phyloP scores from a whole-genome alignment of 306 rosid genomes.

The Morella rubra region DNA sequence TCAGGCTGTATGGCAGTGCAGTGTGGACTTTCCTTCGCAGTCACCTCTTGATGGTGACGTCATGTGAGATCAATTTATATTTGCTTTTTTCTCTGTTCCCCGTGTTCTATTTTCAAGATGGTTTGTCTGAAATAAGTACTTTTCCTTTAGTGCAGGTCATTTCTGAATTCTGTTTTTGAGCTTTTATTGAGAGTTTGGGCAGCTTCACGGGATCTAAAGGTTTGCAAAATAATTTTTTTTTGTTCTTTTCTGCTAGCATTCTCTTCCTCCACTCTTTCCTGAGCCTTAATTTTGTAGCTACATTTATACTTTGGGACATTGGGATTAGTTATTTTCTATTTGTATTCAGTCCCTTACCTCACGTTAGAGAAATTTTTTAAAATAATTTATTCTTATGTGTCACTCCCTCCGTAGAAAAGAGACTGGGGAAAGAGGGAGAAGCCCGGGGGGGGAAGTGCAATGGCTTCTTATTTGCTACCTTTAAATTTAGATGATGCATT shows the following conservation, averaged over 20 bases:
- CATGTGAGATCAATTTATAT: conserved; percentile 68
- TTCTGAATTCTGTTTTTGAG: conserved; percentile 91
- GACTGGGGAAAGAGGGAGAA: too few relatives aligned
- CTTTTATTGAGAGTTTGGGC: conserved; percentile 95
- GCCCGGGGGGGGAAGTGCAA: too few relatives aligned
- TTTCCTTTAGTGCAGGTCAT: conserved; percentile 75
- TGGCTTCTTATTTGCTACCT: conserved; percentile 14
- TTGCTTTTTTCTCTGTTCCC: conserved; percentile 24
- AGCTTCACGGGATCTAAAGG: conserved; percentile 89
- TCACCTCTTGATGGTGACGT: conserved; percentile 69
- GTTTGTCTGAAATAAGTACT: conserved; percentile 37
- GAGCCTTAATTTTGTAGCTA: conserved; percentile 2
- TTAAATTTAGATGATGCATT: conserved; percentile 10
- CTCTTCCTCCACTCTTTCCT: conserved; percentile 1
- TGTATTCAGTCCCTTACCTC: neutral
- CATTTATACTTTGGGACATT: neutral
- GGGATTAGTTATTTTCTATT: neutral
- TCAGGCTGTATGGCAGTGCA: conserved; percentile 90
- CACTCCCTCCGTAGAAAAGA: too few relatives aligned
- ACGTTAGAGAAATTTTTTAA: neutral
- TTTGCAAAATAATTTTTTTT: conserved; percentile 29
- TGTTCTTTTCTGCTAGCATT: conserved; percentile 11
- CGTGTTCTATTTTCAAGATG: conserved; percentile 15
- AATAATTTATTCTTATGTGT: too few relatives aligned
- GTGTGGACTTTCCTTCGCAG: conserved; percentile 68